Percentiles rank a stretch among this genome's conserved stretches.
These are phyloP conservation scores for Fusarium foetens DNA, from an alignment of 2,329 filamentous ascomycete species.

Conservation along the genomic window DNA sequence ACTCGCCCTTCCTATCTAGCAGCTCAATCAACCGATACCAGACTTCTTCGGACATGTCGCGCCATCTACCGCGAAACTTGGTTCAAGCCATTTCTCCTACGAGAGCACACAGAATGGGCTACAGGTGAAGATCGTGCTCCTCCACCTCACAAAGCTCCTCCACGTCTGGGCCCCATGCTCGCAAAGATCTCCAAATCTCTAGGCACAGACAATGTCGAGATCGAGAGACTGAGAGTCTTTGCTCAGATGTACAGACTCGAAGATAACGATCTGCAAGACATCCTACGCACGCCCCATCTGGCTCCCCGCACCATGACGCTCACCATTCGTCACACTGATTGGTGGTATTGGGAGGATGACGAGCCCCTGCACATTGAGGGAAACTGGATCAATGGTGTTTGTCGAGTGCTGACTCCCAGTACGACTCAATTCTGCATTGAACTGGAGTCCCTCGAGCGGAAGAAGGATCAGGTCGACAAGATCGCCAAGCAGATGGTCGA, in stretches of 20 bases:
- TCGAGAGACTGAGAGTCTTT: slow-evolving; percentile 53
- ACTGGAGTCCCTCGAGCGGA: slow-evolving; percentile 59
- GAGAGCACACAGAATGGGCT: slow-evolving; percentile 54
- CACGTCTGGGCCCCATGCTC: slow-evolving; percentile 15
- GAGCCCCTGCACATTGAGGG: slow-evolving; percentile 49
- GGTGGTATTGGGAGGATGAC: slow-evolving; percentile 29
- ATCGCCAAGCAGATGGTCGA: slow-evolving; percentile 50
- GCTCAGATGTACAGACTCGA: slow-evolving; percentile 56
- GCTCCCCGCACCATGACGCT: slow-evolving; percentile 52
- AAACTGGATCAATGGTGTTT: slow-evolving; percentile 49
- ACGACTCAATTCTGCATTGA: slow-evolving; percentile 56
- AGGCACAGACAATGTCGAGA: slow-evolving; percentile 38
- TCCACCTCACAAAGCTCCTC: neutral
- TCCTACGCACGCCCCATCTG: slow-evolving; percentile 47
- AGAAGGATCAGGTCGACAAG: slow-evolving; percentile 55
- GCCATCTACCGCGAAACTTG: slow-evolving; percentile 55
- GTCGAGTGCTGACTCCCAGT: slow-evolving; percentile 43
- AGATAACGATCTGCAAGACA: slow-evolving; percentile 32
- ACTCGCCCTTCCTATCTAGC: slow-evolving; percentile 54
- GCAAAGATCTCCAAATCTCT: slow-evolving; percentile 34
- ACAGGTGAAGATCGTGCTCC: slow-evolving; percentile 47
- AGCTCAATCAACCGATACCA: slow-evolving; percentile 49
- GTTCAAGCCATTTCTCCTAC: slow-evolving; percentile 54
- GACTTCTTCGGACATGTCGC: slow-evolving; percentile 56
- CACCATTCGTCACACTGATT: slow-evolving; percentile 60